phyloP scores from a whole-genome alignment of 495 filamentous ascomycete species.

The Tetracladium setigerum region DNA sequence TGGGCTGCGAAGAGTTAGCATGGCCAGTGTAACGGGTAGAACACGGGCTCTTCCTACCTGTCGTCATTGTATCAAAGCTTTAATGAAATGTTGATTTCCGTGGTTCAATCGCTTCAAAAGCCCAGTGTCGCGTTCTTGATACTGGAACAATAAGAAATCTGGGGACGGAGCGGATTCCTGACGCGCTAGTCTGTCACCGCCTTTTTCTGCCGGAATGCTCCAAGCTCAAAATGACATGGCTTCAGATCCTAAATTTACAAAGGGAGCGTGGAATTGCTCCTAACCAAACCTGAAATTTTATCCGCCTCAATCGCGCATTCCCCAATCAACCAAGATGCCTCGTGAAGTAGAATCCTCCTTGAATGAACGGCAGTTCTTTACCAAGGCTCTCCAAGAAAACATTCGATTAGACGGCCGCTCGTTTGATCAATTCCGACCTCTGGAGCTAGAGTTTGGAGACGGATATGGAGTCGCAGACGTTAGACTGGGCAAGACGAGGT shows the following conservation, averaged over 20 bases:
- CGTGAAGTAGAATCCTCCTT: slow-evolving; percentile 79
- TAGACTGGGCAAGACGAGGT: slow-evolving; percentile 86
- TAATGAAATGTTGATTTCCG: too few species aligned
- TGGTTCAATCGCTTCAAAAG: too few species aligned
- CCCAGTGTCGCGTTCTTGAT: too few species aligned
- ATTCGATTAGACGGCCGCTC: slow-evolving; percentile 76
- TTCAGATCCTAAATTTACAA: too few species aligned
- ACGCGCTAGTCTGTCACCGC: too few species aligned
- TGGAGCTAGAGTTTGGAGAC: slow-evolving; percentile 77
- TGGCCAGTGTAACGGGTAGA: background rate
- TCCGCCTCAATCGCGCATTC: too few species aligned
- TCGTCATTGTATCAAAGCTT: slow-evolving; percentile 23
- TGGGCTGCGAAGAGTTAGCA: slow-evolving; percentile 53
- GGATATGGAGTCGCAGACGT: slow-evolving; percentile 91
- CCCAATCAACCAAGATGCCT: slow-evolving; percentile 53
- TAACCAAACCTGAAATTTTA: too few species aligned
- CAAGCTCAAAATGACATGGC: too few species aligned
- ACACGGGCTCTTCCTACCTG: slow-evolving; percentile 17
- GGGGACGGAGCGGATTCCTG: too few species aligned
- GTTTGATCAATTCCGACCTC: slow-evolving; percentile 66
- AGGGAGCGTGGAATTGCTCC: too few species aligned
- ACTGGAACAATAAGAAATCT: too few species aligned
- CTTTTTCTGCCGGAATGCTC: too few species aligned
- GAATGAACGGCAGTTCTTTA: slow-evolving; percentile 68
- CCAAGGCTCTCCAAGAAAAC: slow-evolving; percentile 66